Evolutionary conservation across 164 flowering plant genomes (phyloP).

Genomic region (Macadamia integrifolia): DNA sequence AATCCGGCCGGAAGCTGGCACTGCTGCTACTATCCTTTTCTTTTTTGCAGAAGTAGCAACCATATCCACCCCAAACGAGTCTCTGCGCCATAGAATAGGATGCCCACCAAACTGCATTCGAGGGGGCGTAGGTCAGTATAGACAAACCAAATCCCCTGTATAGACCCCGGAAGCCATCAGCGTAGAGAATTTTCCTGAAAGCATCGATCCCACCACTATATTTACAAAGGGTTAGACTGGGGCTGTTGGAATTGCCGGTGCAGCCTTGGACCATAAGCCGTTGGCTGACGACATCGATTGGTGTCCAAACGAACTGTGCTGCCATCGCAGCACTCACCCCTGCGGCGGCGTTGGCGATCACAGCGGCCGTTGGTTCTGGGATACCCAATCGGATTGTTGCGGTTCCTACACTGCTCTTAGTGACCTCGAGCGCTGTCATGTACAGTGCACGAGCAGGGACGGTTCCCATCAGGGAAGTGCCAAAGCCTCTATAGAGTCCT

Average conservation of each 20-base stretch:
- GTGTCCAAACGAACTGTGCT: conserved; percentile 88
- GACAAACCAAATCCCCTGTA: conserved; percentile 88
- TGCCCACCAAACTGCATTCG: conserved; percentile 95
- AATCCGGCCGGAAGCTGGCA: conserved; percentile 25
- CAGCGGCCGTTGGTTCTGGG: conserved; percentile 51
- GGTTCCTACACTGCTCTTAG: conserved; percentile 62
- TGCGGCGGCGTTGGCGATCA: conserved; percentile 76
- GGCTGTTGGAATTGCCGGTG: background rate
- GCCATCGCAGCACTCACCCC: conserved; percentile 77
- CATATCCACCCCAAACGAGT: conserved; percentile 50
- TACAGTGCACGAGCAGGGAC: conserved; percentile 84
- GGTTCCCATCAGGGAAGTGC: conserved; percentile 73
- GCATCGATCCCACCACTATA: conserved; percentile 77
- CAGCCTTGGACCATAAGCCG: conserved; percentile 76
- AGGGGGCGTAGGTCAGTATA: conserved; percentile 76
- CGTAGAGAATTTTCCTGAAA: conserved; percentile 43
- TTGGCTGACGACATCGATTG: conserved; percentile 82
- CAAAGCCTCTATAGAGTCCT: conserved; percentile 75
- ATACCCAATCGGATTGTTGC: conserved; percentile 48
- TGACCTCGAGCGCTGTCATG: conserved; percentile 75
- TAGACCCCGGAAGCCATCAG: conserved; percentile 59
- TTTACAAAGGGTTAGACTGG: conserved; percentile 6
- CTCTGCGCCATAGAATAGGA: conserved; percentile 67
- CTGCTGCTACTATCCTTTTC: background rate
- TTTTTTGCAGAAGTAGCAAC: conserved; percentile 29